Base-by-base conservation (phyloP, 306 rosid species). In the Gleditsia sinensis region DNA sequence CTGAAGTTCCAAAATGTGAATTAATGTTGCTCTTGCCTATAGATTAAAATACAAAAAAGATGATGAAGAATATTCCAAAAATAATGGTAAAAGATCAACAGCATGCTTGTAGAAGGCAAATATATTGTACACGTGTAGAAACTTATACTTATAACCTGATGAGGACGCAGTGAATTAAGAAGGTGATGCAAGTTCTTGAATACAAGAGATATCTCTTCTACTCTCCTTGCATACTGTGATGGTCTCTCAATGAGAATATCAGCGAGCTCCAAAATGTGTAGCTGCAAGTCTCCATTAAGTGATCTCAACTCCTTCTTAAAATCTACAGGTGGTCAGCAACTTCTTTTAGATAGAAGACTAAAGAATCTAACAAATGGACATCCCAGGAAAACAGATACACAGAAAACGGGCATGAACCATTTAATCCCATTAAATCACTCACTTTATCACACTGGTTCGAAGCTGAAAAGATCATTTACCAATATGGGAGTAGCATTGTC, bases 181-280 rank as follows among this genome's bases (percentile, higher is more conserved):
- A 94, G 96, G 76, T 94, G 97, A 75, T 94, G 96, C 66, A 94
- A 65, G 88, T 94, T 94, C 85, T 94, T 94, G 78, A 89, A 91
- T 76, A 89, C 84, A 42, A 93, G 90, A 69, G 98, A 94, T 81
- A 94, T 85, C 45, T 94, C 98, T 83, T 94, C 97, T n/a, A 94
- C 96, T 78, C 92, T 86, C 86, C 97, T 91, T 0, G 98, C 98
- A 59, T 91, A 94, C 34, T 94, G 97, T 24, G 98, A 94, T 48
- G 98, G 97, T 69, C 94, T 86, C 87, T 91, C 92, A 49, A 89
- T 90, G 21, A 94, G 96, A 86, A 91, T 84, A 87, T 94, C 98
- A 34, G 98, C 94, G 13, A 94, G 97, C 86, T 94, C 97, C 90
- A 94, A 80, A 74, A 94, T 60, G 76, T 94, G 97, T 58, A 85